phyloP scores from a whole-genome alignment of 352 stramenopile genomes.

The Phytophthora kernoviae region DNA sequence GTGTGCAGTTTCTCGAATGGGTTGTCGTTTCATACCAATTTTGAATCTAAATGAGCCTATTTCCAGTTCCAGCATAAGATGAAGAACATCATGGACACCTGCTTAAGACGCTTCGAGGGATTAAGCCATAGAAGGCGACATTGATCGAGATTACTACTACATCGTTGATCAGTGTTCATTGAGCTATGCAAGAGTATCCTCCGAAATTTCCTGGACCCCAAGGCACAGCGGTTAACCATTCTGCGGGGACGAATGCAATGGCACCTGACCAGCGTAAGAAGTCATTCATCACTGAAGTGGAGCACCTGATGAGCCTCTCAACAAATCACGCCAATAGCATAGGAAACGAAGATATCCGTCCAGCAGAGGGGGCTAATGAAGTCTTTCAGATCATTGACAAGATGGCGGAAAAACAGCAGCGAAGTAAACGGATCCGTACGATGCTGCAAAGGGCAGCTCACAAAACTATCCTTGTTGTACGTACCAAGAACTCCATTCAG shows the following conservation, averaged over 20 bases:
- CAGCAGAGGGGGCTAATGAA: constrained; percentile 32
- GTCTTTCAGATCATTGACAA: constrained; percentile 61
- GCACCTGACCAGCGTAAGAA: constrained; percentile 11
- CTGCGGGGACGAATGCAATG: neutral
- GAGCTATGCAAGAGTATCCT: constrained; percentile 5
- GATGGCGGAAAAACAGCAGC: constrained; percentile 50
- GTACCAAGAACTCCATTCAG: constrained; percentile 72
- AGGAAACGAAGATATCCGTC: constrained; percentile 9
- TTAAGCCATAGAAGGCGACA: neutral
- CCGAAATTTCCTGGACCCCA: neutral
- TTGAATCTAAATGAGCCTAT: neutral
- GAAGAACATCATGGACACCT: no score
- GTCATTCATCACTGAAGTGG: constrained; percentile 47
- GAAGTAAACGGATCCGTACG: constrained; percentile 58
- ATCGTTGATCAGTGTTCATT: neutral
- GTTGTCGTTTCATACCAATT: no score
- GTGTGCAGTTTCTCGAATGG: no score
- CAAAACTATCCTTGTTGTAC: constrained; percentile 76
- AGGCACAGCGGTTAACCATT: neutral
- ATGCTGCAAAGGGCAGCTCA: constrained; percentile 73
- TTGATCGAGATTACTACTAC: neutral
- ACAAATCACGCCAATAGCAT: constrained; percentile 3
- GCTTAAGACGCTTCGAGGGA: no score
- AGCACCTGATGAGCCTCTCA: constrained; percentile 8
- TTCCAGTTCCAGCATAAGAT: neutral